Percentiles rank a stretch among this genome's conserved stretches.
phyloP scores from a whole-genome alignment of 768 basidiomycete species.

The Ramaria rubella region DNA sequence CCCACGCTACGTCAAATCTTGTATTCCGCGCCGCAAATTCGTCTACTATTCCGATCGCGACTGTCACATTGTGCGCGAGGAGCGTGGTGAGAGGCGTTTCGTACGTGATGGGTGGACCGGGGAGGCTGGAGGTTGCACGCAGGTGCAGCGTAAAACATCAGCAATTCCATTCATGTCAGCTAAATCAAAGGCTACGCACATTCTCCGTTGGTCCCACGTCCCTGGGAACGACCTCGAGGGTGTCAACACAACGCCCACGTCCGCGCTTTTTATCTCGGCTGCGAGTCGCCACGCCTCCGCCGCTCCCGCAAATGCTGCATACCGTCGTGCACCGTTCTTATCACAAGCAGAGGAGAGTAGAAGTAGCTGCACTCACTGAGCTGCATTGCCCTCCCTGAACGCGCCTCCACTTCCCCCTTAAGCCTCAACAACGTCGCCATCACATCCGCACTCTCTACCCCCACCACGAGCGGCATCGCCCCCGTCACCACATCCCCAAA shows the following conservation, averaged over 20 bases:
- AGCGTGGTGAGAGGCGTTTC: slow-evolving; percentile 6
- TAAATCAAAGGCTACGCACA: slow-evolving; percentile 36
- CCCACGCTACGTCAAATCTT: slow-evolving; percentile 39
- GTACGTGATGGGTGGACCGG: slow-evolving; percentile 11
- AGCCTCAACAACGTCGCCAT: slow-evolving; percentile 35
- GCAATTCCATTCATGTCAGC: not conserved
- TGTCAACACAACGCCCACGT: slow-evolving; percentile 66
- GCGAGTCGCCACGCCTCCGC: slow-evolving; percentile 61
- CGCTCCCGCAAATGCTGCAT: slow-evolving; percentile 55
- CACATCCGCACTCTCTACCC: slow-evolving; percentile 31
- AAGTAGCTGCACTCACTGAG: too few species aligned
- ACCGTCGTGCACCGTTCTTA: slow-evolving; percentile 42
- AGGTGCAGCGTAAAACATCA: not conserved
- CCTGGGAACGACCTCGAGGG: slow-evolving; percentile 56
- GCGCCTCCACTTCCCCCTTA: slow-evolving; percentile 27
- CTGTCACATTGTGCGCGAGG: slow-evolving; percentile 9
- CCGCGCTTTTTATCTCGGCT: slow-evolving; percentile 49
- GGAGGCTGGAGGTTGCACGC: slow-evolving; percentile 2
- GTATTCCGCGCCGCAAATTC: slow-evolving; percentile 21
- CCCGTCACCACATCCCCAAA: slow-evolving; percentile 29
- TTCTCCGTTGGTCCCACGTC: slow-evolving; percentile 58
- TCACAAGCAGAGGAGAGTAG: slow-evolving; percentile 51
- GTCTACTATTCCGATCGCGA: slow-evolving; percentile 10
- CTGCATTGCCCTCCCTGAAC: slow-evolving; percentile 24
- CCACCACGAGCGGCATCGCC: slow-evolving; percentile 55